A percentile compares a stretch with the other conserved stretches of the same genome.
Evolutionary conservation across 2,329 filamentous ascomycete genomes (phyloP).

Genomic region (Teratosphaeriaceae sp.): DNA sequence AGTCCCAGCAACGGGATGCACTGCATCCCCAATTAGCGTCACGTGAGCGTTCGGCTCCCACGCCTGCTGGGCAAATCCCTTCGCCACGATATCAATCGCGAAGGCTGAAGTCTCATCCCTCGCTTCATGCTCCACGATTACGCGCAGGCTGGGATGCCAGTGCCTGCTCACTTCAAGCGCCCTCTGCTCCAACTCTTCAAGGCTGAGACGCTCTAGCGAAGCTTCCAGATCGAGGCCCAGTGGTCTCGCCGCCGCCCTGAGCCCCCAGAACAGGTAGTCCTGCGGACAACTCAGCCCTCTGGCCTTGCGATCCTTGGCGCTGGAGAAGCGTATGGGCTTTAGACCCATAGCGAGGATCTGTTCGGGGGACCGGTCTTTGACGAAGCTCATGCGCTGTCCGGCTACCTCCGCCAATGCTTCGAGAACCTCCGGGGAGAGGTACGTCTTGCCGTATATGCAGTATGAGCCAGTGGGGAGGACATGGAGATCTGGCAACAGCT

Average conservation of each 20-base stretch:
- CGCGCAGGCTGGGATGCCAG: constrained; percentile 9
- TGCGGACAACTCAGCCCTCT: not conserved
- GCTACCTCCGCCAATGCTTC: constrained; percentile 7
- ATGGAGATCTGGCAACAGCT: constrained; percentile 13
- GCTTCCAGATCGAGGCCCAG: constrained; percentile 3
- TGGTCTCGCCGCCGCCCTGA: constrained; percentile 7
- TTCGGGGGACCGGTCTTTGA: constrained; percentile 4
- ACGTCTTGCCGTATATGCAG: constrained; percentile 21
- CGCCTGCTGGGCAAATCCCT: constrained; percentile 19
- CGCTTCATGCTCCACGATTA: constrained; percentile 15
- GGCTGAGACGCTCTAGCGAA: not conserved
- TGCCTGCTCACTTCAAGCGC: constrained; percentile 8
- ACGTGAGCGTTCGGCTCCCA: constrained; percentile 24
- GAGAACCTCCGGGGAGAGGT: constrained; percentile 12
- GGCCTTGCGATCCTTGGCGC: not conserved
- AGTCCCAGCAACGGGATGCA: not conserved
- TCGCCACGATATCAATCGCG: constrained; percentile 26
- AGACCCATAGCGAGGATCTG: constrained; percentile 5
- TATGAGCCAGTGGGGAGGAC: constrained; percentile 15
- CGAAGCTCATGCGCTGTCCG: constrained; percentile 5
- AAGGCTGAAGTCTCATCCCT: constrained; percentile 27
- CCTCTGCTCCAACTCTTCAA: constrained; percentile 8
- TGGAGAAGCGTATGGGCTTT: constrained; percentile 7
- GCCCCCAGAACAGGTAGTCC: constrained; percentile 15
- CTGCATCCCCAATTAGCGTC: no score